A percentile compares a stretch with the other conserved stretches of the same genome.
Evolutionary conservation across 1,139 yeast species (phyloP).

Genomic region (Saccharomyces pastorianus): DNA sequence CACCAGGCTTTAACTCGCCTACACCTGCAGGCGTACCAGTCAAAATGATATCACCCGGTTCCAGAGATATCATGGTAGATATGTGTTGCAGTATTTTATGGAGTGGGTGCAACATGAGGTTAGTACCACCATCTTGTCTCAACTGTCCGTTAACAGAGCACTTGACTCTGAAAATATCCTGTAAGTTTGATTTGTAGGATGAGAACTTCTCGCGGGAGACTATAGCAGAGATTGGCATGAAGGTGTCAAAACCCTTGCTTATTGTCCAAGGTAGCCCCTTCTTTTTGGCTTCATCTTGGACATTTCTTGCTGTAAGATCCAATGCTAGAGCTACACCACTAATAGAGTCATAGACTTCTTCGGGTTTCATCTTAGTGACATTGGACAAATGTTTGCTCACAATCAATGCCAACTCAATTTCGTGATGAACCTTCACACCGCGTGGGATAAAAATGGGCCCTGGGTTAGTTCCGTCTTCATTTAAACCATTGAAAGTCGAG

Average conservation of each 20-base stretch:
- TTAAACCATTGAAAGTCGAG: constrained; percentile 19
- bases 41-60: constrained; percentile 81
- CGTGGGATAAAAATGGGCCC: constrained; percentile 81
- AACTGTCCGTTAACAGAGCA: constrained; percentile 63
- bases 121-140: constrained; percentile 71
- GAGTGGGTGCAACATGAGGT: constrained; percentile 81
- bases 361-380: constrained; percentile 45
- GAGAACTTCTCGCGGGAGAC: constrained; percentile 60
- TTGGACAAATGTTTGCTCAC: constrained; percentile 59
- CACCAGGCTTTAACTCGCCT: constrained; percentile 74
- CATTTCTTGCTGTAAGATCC: constrained; percentile 92
- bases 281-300: constrained; percentile 88
- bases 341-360: constrained; percentile 69
- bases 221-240: constrained; percentile 69
- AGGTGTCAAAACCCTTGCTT: constrained; percentile 94
- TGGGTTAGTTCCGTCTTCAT: constrained; percentile 26
- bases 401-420: constrained; percentile 81
- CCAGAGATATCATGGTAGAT: constrained; percentile 81
- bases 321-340: constrained; percentile 82
- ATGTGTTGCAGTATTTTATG: constrained; percentile 72
- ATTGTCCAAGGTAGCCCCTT: constrained; percentile 96
- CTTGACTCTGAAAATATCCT: constrained; percentile 35
- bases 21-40: constrained; percentile 99
- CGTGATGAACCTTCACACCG: constrained; percentile 81
- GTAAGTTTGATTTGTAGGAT: constrained; percentile 56